Conservation (phyloP, 2,329 filamentous ascomycete genomes). For the Pseudogymnoascus sp. region DNA sequence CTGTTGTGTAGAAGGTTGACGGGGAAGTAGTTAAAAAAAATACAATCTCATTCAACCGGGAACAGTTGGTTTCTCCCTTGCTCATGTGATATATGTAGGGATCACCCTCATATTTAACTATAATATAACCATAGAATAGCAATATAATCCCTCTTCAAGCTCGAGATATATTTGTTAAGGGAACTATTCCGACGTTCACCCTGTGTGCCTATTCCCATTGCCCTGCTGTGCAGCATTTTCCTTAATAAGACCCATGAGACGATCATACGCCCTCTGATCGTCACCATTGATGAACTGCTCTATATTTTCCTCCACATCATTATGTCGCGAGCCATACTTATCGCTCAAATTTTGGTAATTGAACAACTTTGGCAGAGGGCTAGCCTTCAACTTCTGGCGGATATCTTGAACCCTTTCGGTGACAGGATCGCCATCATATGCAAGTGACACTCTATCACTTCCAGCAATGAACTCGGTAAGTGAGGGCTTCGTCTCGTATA, state of each 20-base stretch:
- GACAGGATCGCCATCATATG: neutral
- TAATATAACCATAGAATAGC: neutral
- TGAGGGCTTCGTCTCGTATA: neutral
- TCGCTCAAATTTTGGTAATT: neutral
- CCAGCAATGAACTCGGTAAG: neutral
- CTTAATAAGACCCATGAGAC: neutral
- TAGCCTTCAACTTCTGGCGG: neutral
- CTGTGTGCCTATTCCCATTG: neutral
- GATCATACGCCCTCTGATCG: neutral
- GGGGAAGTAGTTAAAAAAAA: conserved; percentile 8
- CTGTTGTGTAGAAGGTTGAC: conserved; percentile 7
- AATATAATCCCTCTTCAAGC: neutral
- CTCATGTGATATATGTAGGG: neutral
- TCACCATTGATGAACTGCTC: neutral
- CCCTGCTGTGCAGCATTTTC: neutral
- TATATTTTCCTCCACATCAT: neutral
- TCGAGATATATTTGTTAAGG: neutral
- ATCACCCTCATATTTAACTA: neutral
- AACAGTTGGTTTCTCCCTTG: neutral
- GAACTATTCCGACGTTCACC: neutral
- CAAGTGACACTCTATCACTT: neutral
- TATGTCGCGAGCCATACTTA: neutral
- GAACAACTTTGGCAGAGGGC: neutral
- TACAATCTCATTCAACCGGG: conserved; percentile 8
- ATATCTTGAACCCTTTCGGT: neutral